Evolutionary conservation across 2,329 filamentous ascomycete species (phyloP).

Genomic region (Colletotrichum zoysiae): DNA sequence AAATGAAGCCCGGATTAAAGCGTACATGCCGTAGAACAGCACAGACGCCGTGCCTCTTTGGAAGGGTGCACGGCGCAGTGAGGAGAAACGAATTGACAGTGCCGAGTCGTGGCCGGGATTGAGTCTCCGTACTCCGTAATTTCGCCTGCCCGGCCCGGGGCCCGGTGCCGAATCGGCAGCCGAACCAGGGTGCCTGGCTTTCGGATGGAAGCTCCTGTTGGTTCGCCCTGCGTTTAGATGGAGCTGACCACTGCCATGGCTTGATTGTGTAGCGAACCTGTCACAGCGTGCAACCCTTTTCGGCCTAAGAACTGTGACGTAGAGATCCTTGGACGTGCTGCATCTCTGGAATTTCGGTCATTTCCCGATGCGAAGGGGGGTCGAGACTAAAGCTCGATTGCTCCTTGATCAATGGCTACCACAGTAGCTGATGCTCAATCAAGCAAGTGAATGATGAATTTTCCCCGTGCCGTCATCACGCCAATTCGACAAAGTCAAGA

Average conservation of each 20-base stretch:
- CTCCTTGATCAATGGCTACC: background rate
- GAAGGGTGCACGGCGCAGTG: conserved; percentile 1
- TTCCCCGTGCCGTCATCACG: background rate
- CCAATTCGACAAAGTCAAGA: background rate
- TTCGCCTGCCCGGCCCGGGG: background rate
- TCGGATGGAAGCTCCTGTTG: conserved; percentile 18
- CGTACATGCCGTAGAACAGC: conserved; percentile 2
- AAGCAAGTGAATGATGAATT: background rate
- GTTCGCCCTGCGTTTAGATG: background rate
- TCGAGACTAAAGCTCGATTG: background rate
- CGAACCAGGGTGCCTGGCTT: background rate
- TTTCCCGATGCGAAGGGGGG: background rate
- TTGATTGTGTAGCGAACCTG: background rate
- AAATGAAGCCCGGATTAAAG: background rate
- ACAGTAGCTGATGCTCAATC: background rate
- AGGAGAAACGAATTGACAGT: background rate
- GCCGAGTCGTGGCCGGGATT: conserved; percentile 2
- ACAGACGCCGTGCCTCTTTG: conserved; percentile 3
- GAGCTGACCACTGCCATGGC: conserved; percentile 8
- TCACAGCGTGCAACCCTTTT: conserved; percentile 12
- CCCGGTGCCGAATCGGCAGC: conserved; percentile 20
- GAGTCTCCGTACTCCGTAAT: conserved; percentile 6
- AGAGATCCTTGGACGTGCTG: background rate
- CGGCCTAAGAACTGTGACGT: conserved; percentile 11
- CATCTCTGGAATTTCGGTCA: background rate